Evolutionary conservation across 768 basidiomycete genomes (phyloP).

Genomic region (Kwoniella heveanensis): DNA sequence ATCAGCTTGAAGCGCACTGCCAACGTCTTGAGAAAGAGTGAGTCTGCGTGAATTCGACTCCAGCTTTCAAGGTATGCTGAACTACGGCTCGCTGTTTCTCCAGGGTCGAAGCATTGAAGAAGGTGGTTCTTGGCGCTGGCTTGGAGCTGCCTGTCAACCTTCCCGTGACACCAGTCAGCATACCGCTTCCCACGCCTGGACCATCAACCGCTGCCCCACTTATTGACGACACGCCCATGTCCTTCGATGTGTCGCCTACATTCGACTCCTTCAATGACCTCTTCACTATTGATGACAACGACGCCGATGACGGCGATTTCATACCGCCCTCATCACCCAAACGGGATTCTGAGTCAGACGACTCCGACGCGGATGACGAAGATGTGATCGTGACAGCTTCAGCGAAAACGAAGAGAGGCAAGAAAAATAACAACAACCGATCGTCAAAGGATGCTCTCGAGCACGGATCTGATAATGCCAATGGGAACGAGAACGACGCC

Average conservation of each 20-base stretch:
- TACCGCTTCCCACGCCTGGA: conserved; percentile 2
- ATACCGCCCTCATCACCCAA: conserved; percentile 26
- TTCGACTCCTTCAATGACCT: conserved; percentile 21
- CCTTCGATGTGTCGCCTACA: conserved; percentile 15
- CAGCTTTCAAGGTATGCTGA: neutral
- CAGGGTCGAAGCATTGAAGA: conserved; percentile 21
- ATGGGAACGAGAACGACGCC: neutral
- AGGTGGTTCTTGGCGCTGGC: conserved; percentile 18
- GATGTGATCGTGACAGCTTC: conserved; percentile 5
- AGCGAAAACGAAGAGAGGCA: conserved; percentile 4
- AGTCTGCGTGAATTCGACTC: conserved; percentile 3
- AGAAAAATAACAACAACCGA: neutral
- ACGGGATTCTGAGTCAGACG: conserved; percentile 16
- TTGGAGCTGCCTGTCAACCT: conserved; percentile 18
- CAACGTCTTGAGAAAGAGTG: conserved; percentile 25
- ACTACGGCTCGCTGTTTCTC: neutral
- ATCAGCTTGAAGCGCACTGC: conserved; percentile 20
- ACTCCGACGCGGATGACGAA: conserved; percentile 18
- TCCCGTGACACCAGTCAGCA: neutral
- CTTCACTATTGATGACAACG: conserved; percentile 26
- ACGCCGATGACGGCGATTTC: conserved; percentile 28
- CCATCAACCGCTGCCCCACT: neutral
- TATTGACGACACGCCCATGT: conserved; percentile 12
- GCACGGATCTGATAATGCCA: neutral
- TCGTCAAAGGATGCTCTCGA: conserved; percentile 2